Conservation (phyloP, 306 rosid genomes). For the Parietaria judaica region DNA sequence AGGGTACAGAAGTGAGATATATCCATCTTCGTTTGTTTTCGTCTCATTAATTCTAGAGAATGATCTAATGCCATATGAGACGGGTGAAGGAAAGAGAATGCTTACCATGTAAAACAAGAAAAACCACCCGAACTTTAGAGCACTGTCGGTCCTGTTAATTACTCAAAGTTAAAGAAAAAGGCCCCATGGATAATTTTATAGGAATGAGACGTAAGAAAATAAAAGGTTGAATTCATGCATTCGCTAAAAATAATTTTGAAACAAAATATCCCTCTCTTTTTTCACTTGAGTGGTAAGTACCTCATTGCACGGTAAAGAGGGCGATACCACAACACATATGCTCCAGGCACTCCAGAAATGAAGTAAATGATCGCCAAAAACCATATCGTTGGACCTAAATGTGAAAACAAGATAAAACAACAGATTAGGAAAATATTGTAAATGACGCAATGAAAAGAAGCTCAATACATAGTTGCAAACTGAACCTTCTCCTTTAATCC, state of each 20-base stretch:
- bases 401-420: constrained; percentile 20
- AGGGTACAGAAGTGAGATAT: constrained; percentile 16
- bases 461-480: constrained; percentile 12
- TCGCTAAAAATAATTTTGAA: neutral
- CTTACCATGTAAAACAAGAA: constrained; percentile 62
- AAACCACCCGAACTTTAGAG: constrained; percentile 89
- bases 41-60: neutral
- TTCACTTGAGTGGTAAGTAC: constrained; percentile 27
- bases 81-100: constrained; percentile 10
- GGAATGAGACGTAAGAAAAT: neutral
- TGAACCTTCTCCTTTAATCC: constrained; percentile 86
- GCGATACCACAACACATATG: constrained; percentile 86
- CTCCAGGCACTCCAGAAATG: constrained; percentile 66
- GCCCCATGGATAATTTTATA: neutral
- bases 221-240: neutral
- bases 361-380: constrained; percentile 75
- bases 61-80: constrained; percentile 3
- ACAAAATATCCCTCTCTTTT: no score
- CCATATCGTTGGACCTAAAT: constrained; percentile 72
- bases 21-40: constrained; percentile 9
- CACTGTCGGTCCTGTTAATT: constrained; percentile 76
- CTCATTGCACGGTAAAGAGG: constrained; percentile 96
- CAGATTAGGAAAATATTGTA: constrained; percentile 16
- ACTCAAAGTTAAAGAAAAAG: constrained; percentile 8
- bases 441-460: constrained; percentile 1